Evolutionary conservation across 768 basidiomycete genomes (phyloP), one percentile per base, ranked within the genome.

Genomic region (Pisolithus albus): DNA sequence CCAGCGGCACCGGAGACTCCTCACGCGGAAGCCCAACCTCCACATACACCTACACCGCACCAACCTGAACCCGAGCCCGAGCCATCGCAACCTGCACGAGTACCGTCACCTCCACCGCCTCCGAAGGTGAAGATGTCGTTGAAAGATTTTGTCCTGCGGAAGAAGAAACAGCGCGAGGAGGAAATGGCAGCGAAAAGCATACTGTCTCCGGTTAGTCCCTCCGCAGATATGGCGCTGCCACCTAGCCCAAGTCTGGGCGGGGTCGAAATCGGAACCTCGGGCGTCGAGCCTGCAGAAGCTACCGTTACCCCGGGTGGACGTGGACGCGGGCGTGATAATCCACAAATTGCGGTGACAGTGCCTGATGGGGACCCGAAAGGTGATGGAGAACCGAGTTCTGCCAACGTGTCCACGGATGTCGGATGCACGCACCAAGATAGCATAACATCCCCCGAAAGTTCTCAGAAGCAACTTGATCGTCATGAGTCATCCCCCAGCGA

Each of bases 91-190:
- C 50, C 47, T 21, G 10, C 46, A 34, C 57, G 39, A 16, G 63
- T 58, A 4, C 58, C 56, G 2, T 72, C 68, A 1, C 65, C 66
- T 0, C 67, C 64, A 11, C 67, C 68, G 6, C 65, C 66, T 11
- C 78, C 79, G 45, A 80, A 82, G 41, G 80, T 81, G 56, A 74
- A 75, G 52, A 58, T 82, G 64, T 78, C 81, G 0, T 61, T 83
- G 45, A 78, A 76, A 56, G 81, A 83, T 54, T 83, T 81, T 56
- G 77, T 74, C 28, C 50, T 77, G 28, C 65, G 82, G 51, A 81
- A 75, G 72, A 76, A 75, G 71, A 76, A 75, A 62, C 71, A 75
- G 57, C 69, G 72, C 49, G 77, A 79, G 56, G 75, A 78, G 56
- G 71, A 73, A 51, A 62, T 62, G 60, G 68, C 61, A 1, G 65